Base-by-base conservation (phyloP, 2,329 filamentous ascomycete genomes). In the Cladophialophora bantiana region DNA sequence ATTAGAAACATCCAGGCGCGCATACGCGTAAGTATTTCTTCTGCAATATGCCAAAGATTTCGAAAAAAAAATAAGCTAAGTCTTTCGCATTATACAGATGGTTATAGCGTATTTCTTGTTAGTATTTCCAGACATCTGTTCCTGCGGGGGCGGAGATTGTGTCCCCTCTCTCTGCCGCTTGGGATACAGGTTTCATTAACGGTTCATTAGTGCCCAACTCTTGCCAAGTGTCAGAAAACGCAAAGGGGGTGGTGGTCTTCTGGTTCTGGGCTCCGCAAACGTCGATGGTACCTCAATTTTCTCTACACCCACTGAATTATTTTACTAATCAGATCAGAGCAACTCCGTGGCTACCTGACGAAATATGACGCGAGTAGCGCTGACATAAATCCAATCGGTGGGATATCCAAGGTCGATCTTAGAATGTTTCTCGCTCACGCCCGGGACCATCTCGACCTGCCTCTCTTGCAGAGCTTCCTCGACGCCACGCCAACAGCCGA, bases 401-500 rank as follows among this genome's bases (percentile, higher is more conserved):
- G 78, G 10, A 86, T 88, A 64, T 83, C 81, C 65, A 93, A 92
- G 76, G 86, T 83, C 1, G 90, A 93, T 72, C 80, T 92, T 1
- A 91, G 90, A 76, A 78, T 84, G 9, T 93, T 94, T 78, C 90
- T 93, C 66, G 80, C 79, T n/a, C 93, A 86, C 83, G 85, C 88
- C 2, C 77, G 81, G 60, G 79, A 75, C 18, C 79, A 83, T 40
- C 92, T 90, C 73, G 76, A 84, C 4, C 77, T 94, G 0, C 88
- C 89, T 0, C 50, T 61, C 10, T 35, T 93, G 1, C 77, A 86
- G 9, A 83, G 86, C 9, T 94, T 93, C 78, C 77, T 93, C 45
- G 81, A 82, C 12, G 89, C 88, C 0, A 80, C 82, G 0, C 88
- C 88, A 3, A 89, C 87, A 0, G 87, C 88, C 3, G 88, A 89